Evolutionary conservation across 257 asterid species (phyloP), one percentile per base, ranked within the genome.

Genomic region (Gentiana macrophylla): DNA sequence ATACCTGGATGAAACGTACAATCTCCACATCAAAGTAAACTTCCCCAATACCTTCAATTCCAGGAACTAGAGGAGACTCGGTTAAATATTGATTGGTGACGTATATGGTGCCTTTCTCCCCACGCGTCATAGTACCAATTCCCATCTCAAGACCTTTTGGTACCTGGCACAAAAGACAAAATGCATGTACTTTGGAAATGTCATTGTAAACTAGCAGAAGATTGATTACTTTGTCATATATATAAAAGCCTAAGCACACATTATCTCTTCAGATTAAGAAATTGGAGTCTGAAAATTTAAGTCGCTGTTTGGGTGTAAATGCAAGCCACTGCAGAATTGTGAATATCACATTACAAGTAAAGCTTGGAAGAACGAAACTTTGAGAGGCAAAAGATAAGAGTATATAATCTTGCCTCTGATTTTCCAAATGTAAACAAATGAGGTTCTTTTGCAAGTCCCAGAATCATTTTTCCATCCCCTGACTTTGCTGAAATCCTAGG

Each of bases 141-240:
- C 93, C 98, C 88, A 91, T 86, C 83, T 91, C 98, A 58, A 91
- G 97, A 66, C 97, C 98, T 69, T 83, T 72, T 41, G 97, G 95
- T 59, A 91, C 81, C 98, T 88, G 68, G 9, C 38, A 57, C 64
- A 51, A 43, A 38, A 74, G 48, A 43, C 60, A 64, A 34, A 41
- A 41, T 41, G 8, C 3, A 41, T 10, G 9, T 5, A 41, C 9
- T 53, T n/a, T 53, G 12, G 33, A 45, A 5, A 59, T 35, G 12
- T 10, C 49, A 15, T 43, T 41, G 46, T 41, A 41, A 41, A 41
- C 46, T 3, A 41, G 24, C 24, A 15, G 24, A 15, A 15, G 24
- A 15, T 15, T 15, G 24, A 15, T 15, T 15, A 15, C 24, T 15
- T 15, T 15, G 24, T 15, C 24, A 15, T 15, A 15, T 15, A 15